These are phyloP conservation scores for Fraxinus ornus DNA, from an alignment of 305 asterid species.

Conservation along the genomic window DNA sequence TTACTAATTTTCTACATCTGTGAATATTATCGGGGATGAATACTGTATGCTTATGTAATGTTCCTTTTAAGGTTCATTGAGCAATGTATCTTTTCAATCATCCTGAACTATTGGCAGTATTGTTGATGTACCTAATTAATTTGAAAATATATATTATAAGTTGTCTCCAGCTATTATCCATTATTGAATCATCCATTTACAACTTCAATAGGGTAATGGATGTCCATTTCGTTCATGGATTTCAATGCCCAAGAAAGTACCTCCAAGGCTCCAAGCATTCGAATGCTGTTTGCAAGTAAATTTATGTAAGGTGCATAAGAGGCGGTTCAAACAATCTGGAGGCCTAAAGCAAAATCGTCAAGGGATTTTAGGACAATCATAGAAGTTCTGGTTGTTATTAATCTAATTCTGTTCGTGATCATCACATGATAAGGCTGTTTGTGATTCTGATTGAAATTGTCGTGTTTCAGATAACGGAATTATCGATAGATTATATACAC, in stretches of 20 bases:
- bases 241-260: neutral
- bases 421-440: neutral
- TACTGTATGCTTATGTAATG: slow-evolving; percentile 21
- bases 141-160: neutral
- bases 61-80: slow-evolving; percentile 18
- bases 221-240: neutral
- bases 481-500: too few relatives aligned
- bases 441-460: neutral
- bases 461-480: neutral
- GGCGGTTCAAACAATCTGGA: neutral
- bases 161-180: neutral
- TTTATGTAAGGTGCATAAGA: neutral
- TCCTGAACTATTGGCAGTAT: slow-evolving; percentile 21
- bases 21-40: slow-evolving; percentile 35
- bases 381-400: neutral
- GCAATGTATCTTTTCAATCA: slow-evolving; percentile 22
- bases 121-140: neutral
- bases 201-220: neutral
- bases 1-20: slow-evolving; percentile 26
- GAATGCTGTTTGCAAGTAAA: neutral
- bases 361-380: neutral
- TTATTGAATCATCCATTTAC: neutral
- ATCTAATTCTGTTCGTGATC: neutral
- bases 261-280: neutral
- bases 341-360: neutral